Conservation (phyloP, 2,329 filamentous ascomycete genomes). For the Arthrobotrys pseudoclavata region DNA sequence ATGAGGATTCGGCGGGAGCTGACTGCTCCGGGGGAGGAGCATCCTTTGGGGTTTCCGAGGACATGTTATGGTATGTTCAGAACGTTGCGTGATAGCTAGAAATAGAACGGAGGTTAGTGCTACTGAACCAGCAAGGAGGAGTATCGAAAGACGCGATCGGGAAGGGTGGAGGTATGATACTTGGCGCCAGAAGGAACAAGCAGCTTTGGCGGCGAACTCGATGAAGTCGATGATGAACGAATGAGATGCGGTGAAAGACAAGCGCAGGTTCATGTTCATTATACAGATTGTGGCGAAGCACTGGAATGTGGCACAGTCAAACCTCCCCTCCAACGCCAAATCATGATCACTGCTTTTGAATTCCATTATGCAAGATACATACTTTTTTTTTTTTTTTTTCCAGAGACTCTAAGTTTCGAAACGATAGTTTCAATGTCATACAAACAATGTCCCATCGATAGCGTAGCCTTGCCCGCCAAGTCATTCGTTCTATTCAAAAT, state of each 20-base stretch:
- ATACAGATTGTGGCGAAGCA: conserved; percentile 16
- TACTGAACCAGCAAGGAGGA: neutral
- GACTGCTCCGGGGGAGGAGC: conserved; percentile 60
- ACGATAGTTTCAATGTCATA: conserved; percentile 27
- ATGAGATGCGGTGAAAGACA: conserved; percentile 30
- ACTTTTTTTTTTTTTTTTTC: no score
- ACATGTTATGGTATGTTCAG: conserved; percentile 52
- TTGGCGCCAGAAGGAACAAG: conserved; percentile 8
- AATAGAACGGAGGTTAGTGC: conserved; percentile 9
- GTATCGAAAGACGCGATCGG: conserved; percentile 3
- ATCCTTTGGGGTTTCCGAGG: conserved; percentile 60
- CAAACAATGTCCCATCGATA: conserved; percentile 42
- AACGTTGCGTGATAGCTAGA: conserved; percentile 10
- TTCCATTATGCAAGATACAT: no score
- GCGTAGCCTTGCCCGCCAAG: conserved; percentile 28
- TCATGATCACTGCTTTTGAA: neutral
- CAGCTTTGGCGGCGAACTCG: neutral
- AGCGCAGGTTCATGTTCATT: conserved; percentile 21
- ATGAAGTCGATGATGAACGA: conserved; percentile 5
- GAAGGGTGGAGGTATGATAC: neutral
- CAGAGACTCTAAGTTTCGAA: neutral
- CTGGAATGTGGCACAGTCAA: conserved; percentile 6
- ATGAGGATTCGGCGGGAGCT: conserved; percentile 65
- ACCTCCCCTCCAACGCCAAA: conserved; percentile 26
- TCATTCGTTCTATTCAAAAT: conserved; percentile 10